These are phyloP conservation scores for Candida awuae DNA, from an alignment of 805 yeast genomes.

Conservation along the genomic window DNA sequence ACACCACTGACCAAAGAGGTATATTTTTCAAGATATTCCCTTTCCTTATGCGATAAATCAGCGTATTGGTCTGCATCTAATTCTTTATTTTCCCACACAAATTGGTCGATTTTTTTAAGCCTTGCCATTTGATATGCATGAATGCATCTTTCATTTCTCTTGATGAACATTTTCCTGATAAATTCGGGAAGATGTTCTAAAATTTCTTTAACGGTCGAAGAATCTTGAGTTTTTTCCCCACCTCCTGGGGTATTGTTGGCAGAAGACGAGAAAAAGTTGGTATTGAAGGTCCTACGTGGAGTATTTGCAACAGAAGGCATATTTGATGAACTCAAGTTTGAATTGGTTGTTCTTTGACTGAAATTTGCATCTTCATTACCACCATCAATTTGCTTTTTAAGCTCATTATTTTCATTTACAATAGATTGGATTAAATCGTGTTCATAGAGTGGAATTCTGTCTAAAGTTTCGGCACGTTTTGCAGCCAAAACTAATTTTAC, in stretches of 20 bases:
- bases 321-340: not conserved
- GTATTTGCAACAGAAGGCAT: conserved; percentile 1
- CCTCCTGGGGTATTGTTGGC: conserved; percentile 3
- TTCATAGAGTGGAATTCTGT: conserved; percentile 60
- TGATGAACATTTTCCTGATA: conserved; percentile 67
- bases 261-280: conserved; percentile 8
- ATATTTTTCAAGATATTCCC: conserved; percentile 66
- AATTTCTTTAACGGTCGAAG: conserved; percentile 22
- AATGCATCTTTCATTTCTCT: conserved; percentile 83
- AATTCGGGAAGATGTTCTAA: conserved; percentile 52
- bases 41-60: conserved; percentile 68
- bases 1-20: conserved; percentile 63
- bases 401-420: conserved; percentile 60
- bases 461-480: conserved; percentile 62
- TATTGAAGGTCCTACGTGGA: conserved; percentile 1
- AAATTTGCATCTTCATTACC: conserved; percentile 13
- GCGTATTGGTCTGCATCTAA: conserved; percentile 34
- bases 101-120: conserved; percentile 54
- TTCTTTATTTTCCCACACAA: conserved; percentile 66
- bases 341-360: not conserved
- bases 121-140: conserved; percentile 75
- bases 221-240: not conserved
- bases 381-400: conserved; percentile 47
- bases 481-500: conserved; percentile 81
- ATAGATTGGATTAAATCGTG: conserved; percentile 63